These are phyloP conservation scores for Vigna angularis DNA, from an alignment of 306 rosid species.

Conservation along the genomic window DNA sequence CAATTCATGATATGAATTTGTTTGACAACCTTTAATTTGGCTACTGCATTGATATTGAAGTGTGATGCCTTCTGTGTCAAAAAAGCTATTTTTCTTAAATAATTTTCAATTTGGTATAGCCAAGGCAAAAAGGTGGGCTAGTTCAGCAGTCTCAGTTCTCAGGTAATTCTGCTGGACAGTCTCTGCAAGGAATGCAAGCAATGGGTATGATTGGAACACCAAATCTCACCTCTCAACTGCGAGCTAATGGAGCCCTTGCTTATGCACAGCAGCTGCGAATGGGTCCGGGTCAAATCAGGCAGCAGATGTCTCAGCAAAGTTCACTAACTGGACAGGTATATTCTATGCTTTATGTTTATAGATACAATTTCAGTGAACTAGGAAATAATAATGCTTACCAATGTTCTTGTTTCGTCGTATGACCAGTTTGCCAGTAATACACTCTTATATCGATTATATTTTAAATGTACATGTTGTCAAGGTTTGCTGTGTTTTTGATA, in stretches of 20 bases:
- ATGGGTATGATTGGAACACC: slow-evolving; percentile 81
- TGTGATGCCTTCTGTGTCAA: not conserved
- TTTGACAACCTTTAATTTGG: slow-evolving; percentile 3
- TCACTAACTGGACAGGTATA: slow-evolving; percentile 76
- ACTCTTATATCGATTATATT: slow-evolving; percentile 32
- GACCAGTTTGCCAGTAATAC: not conserved
- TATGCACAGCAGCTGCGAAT: slow-evolving; percentile 82
- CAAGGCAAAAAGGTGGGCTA: slow-evolving; percentile 81
- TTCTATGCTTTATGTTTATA: slow-evolving; percentile 32
- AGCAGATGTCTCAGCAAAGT: slow-evolving; percentile 79
- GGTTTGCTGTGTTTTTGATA: not conserved
- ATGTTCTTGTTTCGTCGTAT: slow-evolving; percentile 16
- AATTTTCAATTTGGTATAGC: slow-evolving; percentile 62
- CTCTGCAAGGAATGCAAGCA: slow-evolving; percentile 90
- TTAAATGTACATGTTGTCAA: slow-evolving; percentile 23
- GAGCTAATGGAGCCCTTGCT: slow-evolving; percentile 69
- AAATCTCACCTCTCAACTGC: slow-evolving; percentile 71
- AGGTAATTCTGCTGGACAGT: slow-evolving; percentile 74
- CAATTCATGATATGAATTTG: not conserved
- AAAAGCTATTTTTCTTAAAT: slow-evolving; percentile 33
- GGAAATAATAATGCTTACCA: slow-evolving; percentile 2
- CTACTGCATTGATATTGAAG: slow-evolving; percentile 3
- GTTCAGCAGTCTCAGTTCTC: slow-evolving; percentile 83
- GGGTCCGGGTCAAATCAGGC: slow-evolving; percentile 78
- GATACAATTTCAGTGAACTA: slow-evolving; percentile 31